These are phyloP conservation scores for Aspergillus ruber DNA, from an alignment of 2,329 filamentous ascomycete genomes.

Conservation along the genomic window DNA sequence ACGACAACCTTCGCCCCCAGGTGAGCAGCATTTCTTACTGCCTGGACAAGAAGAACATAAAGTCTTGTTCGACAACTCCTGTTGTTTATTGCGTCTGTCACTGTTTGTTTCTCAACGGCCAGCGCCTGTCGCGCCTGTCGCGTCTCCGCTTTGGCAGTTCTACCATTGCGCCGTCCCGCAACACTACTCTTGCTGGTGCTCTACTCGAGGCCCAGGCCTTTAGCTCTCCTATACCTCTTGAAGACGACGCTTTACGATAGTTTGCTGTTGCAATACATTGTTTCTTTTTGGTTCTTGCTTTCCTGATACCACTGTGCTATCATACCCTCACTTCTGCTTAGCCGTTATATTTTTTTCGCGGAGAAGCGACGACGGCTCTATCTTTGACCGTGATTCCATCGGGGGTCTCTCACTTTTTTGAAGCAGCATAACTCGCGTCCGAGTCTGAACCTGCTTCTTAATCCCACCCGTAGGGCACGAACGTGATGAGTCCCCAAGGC, in stretches of 20 bases:
- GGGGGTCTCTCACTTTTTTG: no score
- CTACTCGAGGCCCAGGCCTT: conserved; percentile 1
- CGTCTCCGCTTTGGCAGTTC: conserved; percentile 7
- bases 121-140: conserved; percentile 11
- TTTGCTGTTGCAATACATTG: conserved; percentile 2
- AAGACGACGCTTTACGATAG: conserved; percentile 11
- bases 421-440: no score
- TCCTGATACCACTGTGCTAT: conserved; percentile 2
- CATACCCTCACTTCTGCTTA: not conserved
- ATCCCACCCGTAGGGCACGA: not conserved
- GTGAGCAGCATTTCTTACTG: not conserved
- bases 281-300: conserved; percentile 5
- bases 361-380: not conserved
- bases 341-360: not conserved
- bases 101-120: conserved; percentile 1
- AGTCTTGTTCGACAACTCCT: not conserved
- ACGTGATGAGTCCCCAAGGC: conserved; percentile 36
- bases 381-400: not conserved
- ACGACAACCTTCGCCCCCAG: not conserved
- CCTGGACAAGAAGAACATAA: not conserved
- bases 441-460: no score
- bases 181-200: conserved; percentile 1
- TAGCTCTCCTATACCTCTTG: not conserved
- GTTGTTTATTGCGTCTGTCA: not conserved
- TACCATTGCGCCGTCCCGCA: conserved; percentile 3